phyloP scores from a whole-genome alignment of 2,329 filamentous ascomycete genomes.

The Aspergillus persii region DNA sequence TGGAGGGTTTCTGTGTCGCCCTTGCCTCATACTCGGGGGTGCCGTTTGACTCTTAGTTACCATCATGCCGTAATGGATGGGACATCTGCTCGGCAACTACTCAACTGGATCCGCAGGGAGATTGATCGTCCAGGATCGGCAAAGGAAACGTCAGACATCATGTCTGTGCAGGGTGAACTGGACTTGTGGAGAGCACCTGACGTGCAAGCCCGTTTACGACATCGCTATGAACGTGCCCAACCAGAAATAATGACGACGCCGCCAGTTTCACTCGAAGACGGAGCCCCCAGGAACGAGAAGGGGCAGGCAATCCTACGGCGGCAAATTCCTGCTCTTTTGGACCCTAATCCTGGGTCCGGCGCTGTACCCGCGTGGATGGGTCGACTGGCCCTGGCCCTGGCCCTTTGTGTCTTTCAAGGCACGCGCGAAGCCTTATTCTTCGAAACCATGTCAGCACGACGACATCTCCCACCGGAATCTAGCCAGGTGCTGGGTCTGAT shows the following conservation, averaged over 20 bases:
- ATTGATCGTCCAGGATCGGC: not conserved
- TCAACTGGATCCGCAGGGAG: not conserved
- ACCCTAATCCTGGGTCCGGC: not conserved
- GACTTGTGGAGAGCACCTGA: not conserved
- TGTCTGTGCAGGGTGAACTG: not conserved
- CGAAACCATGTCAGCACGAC: not conserved
- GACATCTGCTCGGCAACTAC: not conserved
- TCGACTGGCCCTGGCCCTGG: not conserved
- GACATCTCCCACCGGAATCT: not conserved
- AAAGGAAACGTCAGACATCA: not conserved
- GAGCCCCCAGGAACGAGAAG: not conserved
- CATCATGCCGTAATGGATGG: slow-evolving; percentile 5
- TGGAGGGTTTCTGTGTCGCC: slow-evolving; percentile 2
- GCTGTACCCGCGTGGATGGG: not conserved
- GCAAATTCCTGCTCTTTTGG: not conserved
- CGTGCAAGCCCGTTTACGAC: not conserved
- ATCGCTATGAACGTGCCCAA: not conserved
- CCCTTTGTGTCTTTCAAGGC: not conserved
- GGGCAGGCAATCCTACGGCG: not conserved
- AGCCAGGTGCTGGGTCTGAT: not conserved
- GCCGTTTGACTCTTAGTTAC: slow-evolving; percentile 1
- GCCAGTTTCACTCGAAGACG: not conserved
- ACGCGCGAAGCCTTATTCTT: not conserved
- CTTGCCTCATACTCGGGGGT: not conserved
- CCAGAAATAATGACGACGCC: not conserved